Conservation (phyloP, 1,139 yeast species). For the Petasospora rhodanensis region DNA sequence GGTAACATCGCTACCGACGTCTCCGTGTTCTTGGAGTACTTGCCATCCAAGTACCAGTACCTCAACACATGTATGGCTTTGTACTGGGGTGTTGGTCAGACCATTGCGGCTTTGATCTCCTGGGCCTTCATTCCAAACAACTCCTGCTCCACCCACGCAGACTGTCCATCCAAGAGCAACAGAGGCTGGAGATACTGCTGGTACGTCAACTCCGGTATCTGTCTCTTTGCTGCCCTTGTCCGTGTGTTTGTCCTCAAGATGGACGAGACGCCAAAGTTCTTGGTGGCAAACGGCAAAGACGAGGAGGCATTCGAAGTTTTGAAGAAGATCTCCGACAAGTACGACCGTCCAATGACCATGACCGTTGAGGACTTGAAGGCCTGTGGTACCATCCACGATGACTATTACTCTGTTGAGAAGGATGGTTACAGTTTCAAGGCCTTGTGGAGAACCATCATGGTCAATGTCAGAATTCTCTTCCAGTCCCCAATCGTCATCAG, state of each 20-base stretch:
- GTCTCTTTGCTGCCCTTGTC: slow-evolving; percentile 38
- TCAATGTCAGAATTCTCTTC: slow-evolving; percentile 32
- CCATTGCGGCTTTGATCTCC: slow-evolving; percentile 41
- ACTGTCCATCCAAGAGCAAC: slow-evolving; percentile 39
- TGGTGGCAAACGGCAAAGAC: slow-evolving; percentile 42
- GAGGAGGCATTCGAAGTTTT: slow-evolving; percentile 40
- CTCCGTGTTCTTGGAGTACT: slow-evolving; percentile 53
- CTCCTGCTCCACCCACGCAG: slow-evolving; percentile 24
- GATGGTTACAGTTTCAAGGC: slow-evolving; percentile 19
- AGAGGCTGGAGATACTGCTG: slow-evolving; percentile 51
- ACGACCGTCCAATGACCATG: slow-evolving; percentile 39
- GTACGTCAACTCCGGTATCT: slow-evolving; percentile 45
- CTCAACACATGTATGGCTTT: slow-evolving; percentile 46
- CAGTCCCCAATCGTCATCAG: slow-evolving; percentile 29
- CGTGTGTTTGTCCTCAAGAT: slow-evolving; percentile 40
- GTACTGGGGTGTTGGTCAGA: slow-evolving; percentile 53
- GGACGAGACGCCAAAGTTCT: slow-evolving; percentile 47
- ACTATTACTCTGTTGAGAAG: slow-evolving; percentile 15
- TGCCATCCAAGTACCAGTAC: slow-evolving; percentile 48
- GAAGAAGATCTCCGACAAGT: slow-evolving; percentile 37
- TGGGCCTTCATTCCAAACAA: slow-evolving; percentile 37
- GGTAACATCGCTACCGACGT: slow-evolving; percentile 62
- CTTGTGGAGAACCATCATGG: slow-evolving; percentile 16
- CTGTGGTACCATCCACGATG: slow-evolving; percentile 37
- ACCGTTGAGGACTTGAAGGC: slow-evolving; percentile 41